Conservation (phyloP, 768 basidiomycete genomes). For the Gymnopilus junonius region DNA sequence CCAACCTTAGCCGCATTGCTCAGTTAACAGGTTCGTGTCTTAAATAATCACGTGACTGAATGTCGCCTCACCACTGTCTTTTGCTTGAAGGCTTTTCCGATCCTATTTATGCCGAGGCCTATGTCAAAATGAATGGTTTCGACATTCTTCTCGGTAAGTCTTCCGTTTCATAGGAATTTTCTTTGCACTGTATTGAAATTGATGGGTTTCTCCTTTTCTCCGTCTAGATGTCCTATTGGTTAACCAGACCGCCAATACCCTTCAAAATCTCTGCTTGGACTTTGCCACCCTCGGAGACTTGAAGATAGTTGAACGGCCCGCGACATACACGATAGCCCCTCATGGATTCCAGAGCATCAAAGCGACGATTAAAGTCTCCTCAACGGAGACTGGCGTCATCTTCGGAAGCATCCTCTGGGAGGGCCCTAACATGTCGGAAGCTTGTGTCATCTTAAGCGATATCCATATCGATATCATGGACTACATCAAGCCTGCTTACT, state of each 20-base stretch:
- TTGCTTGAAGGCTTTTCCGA: slow-evolving; percentile 83
- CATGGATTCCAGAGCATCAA: slow-evolving; percentile 99
- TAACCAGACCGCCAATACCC: slow-evolving; percentile 92
- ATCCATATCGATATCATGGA: slow-evolving; percentile 99
- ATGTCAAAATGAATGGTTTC: slow-evolving; percentile 97
- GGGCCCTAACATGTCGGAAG: slow-evolving; percentile 83
- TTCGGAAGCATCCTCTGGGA: slow-evolving; percentile 99
- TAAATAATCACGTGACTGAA: neutral
- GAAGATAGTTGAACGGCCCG: slow-evolving; percentile 95
- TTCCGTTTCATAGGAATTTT: neutral
- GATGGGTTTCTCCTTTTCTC: neutral
- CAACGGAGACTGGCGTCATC: slow-evolving; percentile 98
- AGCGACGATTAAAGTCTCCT: slow-evolving; percentile 97
- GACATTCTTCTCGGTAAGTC: slow-evolving; percentile 86
- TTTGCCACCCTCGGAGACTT: slow-evolving; percentile 97
- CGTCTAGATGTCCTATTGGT: slow-evolving; percentile 88
- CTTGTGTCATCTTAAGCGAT: slow-evolving; percentile 93
- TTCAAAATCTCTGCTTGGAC: slow-evolving; percentile 96
- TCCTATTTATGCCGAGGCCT: slow-evolving; percentile 97
- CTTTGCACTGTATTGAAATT: neutral
- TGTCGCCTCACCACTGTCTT: neutral
- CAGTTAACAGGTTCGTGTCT: slow-evolving; percentile 86
- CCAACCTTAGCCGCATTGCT: slow-evolving; percentile 89
- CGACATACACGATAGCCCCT: slow-evolving; percentile 91
- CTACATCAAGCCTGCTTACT: slow-evolving; percentile 95